phyloP scores from a whole-genome alignment of 352 stramenopile genomes.

The Phytopythium vexans region DNA sequence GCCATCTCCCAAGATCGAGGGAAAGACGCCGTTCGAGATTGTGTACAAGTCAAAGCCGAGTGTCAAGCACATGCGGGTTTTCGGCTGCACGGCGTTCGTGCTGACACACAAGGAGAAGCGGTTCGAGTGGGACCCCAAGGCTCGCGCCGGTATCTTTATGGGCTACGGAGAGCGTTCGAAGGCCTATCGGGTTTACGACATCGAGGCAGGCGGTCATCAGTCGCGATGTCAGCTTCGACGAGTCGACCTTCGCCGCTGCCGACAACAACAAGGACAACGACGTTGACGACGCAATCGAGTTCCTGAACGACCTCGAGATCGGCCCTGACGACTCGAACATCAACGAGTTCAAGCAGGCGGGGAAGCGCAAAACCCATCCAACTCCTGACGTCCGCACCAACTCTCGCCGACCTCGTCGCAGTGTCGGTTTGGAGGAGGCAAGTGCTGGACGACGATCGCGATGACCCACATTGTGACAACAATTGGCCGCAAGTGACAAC shows the following conservation, averaged over 20 bases:
- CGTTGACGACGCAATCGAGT: no score
- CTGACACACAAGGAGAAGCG: constrained; percentile 8
- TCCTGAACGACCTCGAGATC: no score
- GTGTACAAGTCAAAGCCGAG: constrained; percentile 8
- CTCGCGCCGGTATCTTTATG: constrained; percentile 2
- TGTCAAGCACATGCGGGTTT: constrained; percentile 9
- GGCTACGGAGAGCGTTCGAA: not conserved
- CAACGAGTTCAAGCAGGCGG: no score
- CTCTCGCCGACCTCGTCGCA: not conserved
- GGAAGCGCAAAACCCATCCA: no score
- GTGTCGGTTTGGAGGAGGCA: constrained; percentile 5
- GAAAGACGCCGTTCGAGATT: constrained; percentile 7
- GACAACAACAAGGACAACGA: no score
- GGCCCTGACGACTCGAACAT: no score
- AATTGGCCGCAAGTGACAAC: not conserved
- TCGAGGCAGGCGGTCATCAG: constrained; percentile 8
- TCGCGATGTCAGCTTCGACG: constrained; percentile 15
- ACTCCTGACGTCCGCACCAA: not conserved
- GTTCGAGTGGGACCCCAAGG: constrained; percentile 15
- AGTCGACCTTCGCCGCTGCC: constrained; percentile 2
- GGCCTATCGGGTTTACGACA: not conserved
- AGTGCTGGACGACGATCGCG: not conserved
- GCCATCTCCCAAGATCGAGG: constrained; percentile 1
- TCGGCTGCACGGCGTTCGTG: constrained; percentile 4
- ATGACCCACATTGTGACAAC: not conserved